A percentile compares a stretch with the other conserved stretches of the same genome.
These are phyloP conservation scores for Neoascochyta sp. DNA, from an alignment of 2,329 filamentous ascomycete species.

Conservation along the genomic window DNA sequence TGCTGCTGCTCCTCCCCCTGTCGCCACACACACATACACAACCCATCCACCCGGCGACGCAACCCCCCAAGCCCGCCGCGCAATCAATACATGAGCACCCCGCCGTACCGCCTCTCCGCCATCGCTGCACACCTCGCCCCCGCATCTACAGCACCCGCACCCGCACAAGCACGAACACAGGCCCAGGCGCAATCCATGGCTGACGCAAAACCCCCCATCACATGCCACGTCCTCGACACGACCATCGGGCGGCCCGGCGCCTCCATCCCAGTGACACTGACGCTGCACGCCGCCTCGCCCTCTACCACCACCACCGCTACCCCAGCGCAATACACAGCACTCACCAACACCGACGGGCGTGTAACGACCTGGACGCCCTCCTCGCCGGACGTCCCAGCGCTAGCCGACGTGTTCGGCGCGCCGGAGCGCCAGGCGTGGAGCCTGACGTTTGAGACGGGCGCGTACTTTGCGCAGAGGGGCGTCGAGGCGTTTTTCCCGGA, in stretches of 20 bases:
- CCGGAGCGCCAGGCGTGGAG: conserved; percentile 58
- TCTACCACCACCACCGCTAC: conserved; percentile 40
- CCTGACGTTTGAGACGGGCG: conserved; percentile 67
- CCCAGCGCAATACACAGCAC: conserved; percentile 57
- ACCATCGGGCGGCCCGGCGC: conserved; percentile 66
- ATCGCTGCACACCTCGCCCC: conserved; percentile 16
- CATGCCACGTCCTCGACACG: conserved; percentile 84
- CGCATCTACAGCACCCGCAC: conserved; percentile 4
- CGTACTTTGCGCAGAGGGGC: conserved; percentile 62
- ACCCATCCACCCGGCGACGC: too few relatives aligned
- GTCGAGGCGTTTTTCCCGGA: conserved; percentile 55
- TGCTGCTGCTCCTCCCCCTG: too few relatives aligned
- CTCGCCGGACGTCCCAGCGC: conserved; percentile 39
- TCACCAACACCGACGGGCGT: conserved; percentile 73
- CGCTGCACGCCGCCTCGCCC: conserved; percentile 38
- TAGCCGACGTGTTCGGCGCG: conserved; percentile 36
- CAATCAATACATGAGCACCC: too few relatives aligned
- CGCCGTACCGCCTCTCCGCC: conserved; percentile 9
- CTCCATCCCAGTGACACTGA: conserved; percentile 63
- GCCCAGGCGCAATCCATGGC: conserved; percentile 20
- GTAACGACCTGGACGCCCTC: conserved; percentile 64
- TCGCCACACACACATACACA: too few relatives aligned
- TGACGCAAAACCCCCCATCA: conserved; percentile 57
- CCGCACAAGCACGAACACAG: too few relatives aligned
- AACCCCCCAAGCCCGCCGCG: too few relatives aligned